Percentiles rank a stretch among this genome's conserved stretches.
phyloP scores from a whole-genome alignment of 768 basidiomycete genomes.

The Tricholomella constricta region DNA sequence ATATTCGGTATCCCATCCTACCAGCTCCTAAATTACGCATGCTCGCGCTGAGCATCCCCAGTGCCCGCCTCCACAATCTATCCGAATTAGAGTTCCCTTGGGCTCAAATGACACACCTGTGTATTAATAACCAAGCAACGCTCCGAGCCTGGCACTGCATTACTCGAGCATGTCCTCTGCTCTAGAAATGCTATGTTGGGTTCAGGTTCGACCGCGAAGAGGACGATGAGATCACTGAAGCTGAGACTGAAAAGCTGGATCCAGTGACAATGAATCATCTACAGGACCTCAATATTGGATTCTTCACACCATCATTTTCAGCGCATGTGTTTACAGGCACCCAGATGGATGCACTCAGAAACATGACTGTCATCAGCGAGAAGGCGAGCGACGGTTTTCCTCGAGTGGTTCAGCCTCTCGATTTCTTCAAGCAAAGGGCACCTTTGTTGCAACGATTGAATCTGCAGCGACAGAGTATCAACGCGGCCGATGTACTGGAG shows the following conservation, averaged over 20 bases:
- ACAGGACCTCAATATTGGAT: neutral
- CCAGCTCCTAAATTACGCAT: neutral
- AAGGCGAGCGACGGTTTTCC: neutral
- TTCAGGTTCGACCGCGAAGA: neutral
- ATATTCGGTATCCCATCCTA: neutral
- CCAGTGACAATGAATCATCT: neutral
- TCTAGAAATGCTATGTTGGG: neutral
- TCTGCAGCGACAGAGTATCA: neutral
- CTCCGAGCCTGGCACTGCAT: neutral
- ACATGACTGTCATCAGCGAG: neutral
- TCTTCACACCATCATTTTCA: neutral
- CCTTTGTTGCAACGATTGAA: neutral
- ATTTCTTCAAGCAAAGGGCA: neutral
- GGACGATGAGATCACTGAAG: neutral
- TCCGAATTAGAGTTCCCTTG: neutral
- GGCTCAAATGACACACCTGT: conserved; percentile 1
- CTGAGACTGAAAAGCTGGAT: neutral
- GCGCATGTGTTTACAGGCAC: too few species aligned
- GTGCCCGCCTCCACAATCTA: neutral
- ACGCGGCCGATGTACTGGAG: neutral
- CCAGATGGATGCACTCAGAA: too few species aligned
- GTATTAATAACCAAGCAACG: neutral
- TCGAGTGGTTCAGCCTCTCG: neutral
- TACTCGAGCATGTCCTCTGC: neutral
- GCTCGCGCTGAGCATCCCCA: neutral